phyloP scores from a whole-genome alignment of 208 protist genomes.

The Wallacemonas rigidus region DNA sequence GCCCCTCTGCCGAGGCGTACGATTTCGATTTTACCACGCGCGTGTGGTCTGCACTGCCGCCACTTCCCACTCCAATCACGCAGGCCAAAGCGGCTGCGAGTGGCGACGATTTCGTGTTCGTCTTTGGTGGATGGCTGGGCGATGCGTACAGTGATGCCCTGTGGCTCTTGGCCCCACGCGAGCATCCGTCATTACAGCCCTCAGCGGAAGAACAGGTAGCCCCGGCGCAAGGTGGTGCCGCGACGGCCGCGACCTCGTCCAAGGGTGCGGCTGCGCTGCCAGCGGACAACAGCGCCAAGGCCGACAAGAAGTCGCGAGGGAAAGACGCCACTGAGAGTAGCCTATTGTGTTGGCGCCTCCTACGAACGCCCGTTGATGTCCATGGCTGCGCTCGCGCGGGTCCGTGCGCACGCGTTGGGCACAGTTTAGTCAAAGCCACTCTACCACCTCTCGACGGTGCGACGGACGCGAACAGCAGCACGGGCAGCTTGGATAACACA shows the following conservation, averaged over 20 bases:
- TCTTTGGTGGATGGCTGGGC: conserved; percentile 44
- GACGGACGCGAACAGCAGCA: not conserved
- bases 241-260: not conserved
- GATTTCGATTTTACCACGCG: conserved; percentile 37
- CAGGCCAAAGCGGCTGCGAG: conserved; percentile 32
- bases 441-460: not conserved
- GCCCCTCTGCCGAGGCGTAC: conserved; percentile 18
- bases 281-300: not conserved
- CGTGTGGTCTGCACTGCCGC: conserved; percentile 25
- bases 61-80: conserved; percentile 29
- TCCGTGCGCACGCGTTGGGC: not conserved
- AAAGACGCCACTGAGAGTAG: conserved; percentile 6
- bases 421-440: conserved; percentile 21
- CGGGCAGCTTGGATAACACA: conserved; percentile 22
- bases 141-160: conserved; percentile 30
- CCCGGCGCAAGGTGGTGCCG: not conserved
- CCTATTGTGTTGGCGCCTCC: not conserved
- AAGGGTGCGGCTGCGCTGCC: not conserved
- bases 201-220: not conserved
- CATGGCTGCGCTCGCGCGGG: not conserved
- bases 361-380: conserved; percentile 9
- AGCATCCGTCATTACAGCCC: conserved; percentile 10
- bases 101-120: conserved; percentile 33
- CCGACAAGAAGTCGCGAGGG: conserved; percentile 1
- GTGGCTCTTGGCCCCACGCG: conserved; percentile 30